Base-by-base conservation (phyloP, 805 yeast genomes). In the Suhomyces prunicola region DNA sequence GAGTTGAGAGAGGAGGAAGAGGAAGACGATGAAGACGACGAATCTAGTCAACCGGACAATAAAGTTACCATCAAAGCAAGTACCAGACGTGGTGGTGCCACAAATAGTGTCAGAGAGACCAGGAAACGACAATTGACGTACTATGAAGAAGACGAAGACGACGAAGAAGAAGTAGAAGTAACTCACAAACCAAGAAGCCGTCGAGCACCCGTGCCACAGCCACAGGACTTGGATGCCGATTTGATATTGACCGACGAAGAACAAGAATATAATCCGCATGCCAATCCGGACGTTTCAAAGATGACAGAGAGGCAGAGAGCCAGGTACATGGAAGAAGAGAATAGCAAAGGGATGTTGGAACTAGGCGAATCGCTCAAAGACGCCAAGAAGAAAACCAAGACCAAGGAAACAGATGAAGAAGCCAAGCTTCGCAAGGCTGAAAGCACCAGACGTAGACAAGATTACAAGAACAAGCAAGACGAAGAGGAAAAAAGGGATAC, bases 401-500 rank as follows among this genome's bases (percentile, higher is more conserved):
- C 80, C 55, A 77, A 78, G 35, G 78, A 88, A 50, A 85, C 96
- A 0, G 97, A 86, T 53, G 97, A 93, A 67, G 96, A 92, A 70
- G 79, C 85, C 40, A 89, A 88, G 46, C 69, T 90, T 54, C 80
- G 91, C 45, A 84, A 91, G 57, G 89, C 96, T 0, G 99, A 93
- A 66, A 85, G 83, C 61, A 93, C 97, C 0, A 80, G 98, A 61
- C 84, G 91, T 68, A 79, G 99, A 58, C 88, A 88, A 67, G 92
- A 93, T 65, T 80, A 90, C 61, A 85, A 86, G 59, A 91, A 86
- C 62, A 86, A 87, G 71, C 84, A 87, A 57, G 72, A 90, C 41
- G 97, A 92, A 64, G 97, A 90, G 67, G 98, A 94, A 69, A 94
- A 94, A 66, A 82, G 86, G 64, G 97, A 93, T 58, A 92, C 97